Evolutionary conservation across 2,329 filamentous ascomycete species (phyloP), one percentile per base, ranked within the genome.

Genomic region (Onygenales sp.): DNA sequence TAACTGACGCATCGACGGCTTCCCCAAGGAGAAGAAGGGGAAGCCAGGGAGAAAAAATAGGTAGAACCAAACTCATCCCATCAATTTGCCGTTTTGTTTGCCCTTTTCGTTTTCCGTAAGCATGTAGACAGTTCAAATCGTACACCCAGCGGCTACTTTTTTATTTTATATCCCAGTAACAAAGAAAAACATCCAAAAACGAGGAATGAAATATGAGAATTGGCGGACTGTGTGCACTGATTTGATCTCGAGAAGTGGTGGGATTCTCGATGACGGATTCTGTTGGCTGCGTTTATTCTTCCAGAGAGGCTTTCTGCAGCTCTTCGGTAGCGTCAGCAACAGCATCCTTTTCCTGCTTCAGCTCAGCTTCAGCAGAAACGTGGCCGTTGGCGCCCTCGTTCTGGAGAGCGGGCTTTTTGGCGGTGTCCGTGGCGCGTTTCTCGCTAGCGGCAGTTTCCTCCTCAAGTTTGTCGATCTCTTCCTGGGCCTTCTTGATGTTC

Each of bases 401-500:
- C 60, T 74, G 73, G 54, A 72, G 63, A 1, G 77, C 73, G 17
- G 74, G 73, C 68, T 82, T 81, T 69, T 78, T 78, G 32, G 72
- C 72, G n/a, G 69, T 69, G 47, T 78, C 77, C 74, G 77, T 60
- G 69, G 67, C 39, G 67, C 73, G 53, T 38, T 57, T 60, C 69
- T 72, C 58, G 71, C 72, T 58, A 72, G 72, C 59, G 77, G 77
- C 57, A 59, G 80, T 77, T 53, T 84, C 83, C 68, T 96, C 92
- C 53, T 85, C 82, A 43, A 97, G 82, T 61, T 85, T 84, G 68
- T 91, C 89, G 58, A 98, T 94, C 72, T 96, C 90, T 73, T 92
- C 92, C 78, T 95, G 87, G 57, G 93, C 93, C 74, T 96, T 95
- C 59, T 89, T 88, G 57, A 97, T 86, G 78, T 98, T 98, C 93